Evolutionary conservation across 2,329 filamentous ascomycete genomes (phyloP), one percentile per base, ranked within the genome.

Genomic region (Chaetomium olivaceum): DNA sequence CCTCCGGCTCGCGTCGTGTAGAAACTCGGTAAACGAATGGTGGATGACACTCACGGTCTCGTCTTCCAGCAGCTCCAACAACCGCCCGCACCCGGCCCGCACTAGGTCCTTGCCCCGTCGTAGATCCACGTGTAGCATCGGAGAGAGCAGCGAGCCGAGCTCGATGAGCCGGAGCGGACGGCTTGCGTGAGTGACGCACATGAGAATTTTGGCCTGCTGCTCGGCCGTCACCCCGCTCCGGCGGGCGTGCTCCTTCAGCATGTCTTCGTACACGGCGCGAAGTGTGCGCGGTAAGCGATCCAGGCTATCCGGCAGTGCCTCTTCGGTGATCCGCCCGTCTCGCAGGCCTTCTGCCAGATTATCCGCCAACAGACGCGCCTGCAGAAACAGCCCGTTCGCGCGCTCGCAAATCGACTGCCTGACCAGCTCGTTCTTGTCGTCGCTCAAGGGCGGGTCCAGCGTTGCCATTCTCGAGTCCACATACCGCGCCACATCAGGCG

Each of bases 11-110:
- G 68, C 64, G 8, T 76, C 77, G 1, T 75, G 73, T 12, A 82
- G 68, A 64, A 79, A 83, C 61, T 83, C 81, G 2, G 80, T 82
- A 50, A 83, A 78, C 0, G 80, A 82, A 61, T 83, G 81, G 66
- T 83, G 81, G 7, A 83, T 77, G 6, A 82, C 76, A 21, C 76
- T 75, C 11, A 82, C 65, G 0, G 77, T 79, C 61, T 81, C 80
- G 58, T 83, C 79, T 21, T 80, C 77, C 2, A 80, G 71, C 23
- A 82, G 72, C 65, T 83, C 80, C 1, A 83, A 66, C 36, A 83
- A 67, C 9, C 79, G 75, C 1, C 79, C 80, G 66, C 78, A 81
- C 7, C 75, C 73, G 12, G 69, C 71, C 29, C 75, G 71, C 12
- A 80, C 73, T 5, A 80, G 67, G 1, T 72, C 61, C 64, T 82